These are phyloP conservation scores for Mortierella sp. DNA, from an alignment of 371 early-diverging fungal genomes.

Conservation along the genomic window DNA sequence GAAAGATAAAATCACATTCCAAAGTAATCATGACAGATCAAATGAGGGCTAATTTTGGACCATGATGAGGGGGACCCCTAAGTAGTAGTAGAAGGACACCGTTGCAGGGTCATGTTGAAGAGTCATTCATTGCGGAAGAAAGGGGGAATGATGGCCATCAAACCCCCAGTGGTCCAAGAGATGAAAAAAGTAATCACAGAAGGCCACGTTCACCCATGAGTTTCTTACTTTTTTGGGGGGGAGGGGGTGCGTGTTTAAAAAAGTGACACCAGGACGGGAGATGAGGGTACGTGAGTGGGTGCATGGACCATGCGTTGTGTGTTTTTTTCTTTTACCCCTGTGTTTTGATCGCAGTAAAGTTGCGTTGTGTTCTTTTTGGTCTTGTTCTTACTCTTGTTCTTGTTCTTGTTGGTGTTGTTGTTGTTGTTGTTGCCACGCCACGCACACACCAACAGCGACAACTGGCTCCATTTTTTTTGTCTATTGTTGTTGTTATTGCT, in stretches of 20 bases:
- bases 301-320: not conserved
- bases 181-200: too few species aligned
- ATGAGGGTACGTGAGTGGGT: not conserved
- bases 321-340: not conserved
- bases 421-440: not conserved
- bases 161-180: too few species aligned
- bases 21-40: not conserved
- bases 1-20: not conserved
- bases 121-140: too few species aligned
- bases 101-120: not conserved
- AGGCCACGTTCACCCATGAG: too few species aligned
- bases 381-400: not conserved
- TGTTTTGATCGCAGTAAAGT: not conserved
- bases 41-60: conserved; percentile 9
- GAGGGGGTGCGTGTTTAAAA: not conserved
- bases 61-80: not conserved
- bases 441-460: not conserved
- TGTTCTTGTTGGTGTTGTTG: not conserved
- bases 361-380: too few species aligned
- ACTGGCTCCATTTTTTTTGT: not conserved
- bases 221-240: not conserved
- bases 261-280: not conserved
- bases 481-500: too few species aligned
- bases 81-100: not conserved
- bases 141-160: too few species aligned